These are phyloP conservation scores for Albatrellus ellisii DNA, from an alignment of 768 basidiomycete genomes.

Conservation along the genomic window DNA sequence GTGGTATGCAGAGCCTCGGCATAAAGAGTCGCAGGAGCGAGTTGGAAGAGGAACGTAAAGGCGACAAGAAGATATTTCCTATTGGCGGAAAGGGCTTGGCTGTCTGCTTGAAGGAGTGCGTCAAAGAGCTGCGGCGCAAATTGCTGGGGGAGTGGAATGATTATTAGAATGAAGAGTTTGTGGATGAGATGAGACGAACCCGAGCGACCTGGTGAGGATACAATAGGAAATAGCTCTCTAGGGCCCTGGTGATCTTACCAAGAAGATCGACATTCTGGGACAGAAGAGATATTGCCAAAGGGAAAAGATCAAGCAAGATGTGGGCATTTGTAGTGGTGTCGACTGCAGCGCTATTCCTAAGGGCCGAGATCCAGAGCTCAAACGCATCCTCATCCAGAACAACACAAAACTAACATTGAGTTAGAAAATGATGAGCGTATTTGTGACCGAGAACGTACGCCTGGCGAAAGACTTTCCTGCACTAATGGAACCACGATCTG, in stretches of 20 bases:
- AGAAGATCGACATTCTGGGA: slow-evolving; percentile 61
- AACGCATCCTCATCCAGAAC: slow-evolving; percentile 73
- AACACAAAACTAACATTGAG: slow-evolving; percentile 33
- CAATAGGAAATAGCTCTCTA: slow-evolving; percentile 73
- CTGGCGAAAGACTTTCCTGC: slow-evolving; percentile 46
- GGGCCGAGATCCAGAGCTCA: slow-evolving; percentile 57
- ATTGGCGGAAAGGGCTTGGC: slow-evolving; percentile 39
- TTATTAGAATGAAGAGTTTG: not conserved
- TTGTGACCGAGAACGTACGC: slow-evolving; percentile 20
- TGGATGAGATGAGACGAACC: slow-evolving; percentile 28
- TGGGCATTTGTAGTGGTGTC: slow-evolving; percentile 32
- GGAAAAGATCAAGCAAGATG: slow-evolving; percentile 52
- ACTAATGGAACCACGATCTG: slow-evolving; percentile 51
- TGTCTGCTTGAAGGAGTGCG: slow-evolving; percentile 39
- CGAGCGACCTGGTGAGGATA: slow-evolving; percentile 49
- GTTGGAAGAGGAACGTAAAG: slow-evolving; percentile 47
- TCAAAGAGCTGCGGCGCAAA: slow-evolving; percentile 43
- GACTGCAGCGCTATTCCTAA: slow-evolving; percentile 50
- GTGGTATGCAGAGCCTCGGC: slow-evolving; percentile 61
- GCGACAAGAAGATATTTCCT: slow-evolving; percentile 48
- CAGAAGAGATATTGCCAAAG: slow-evolving; percentile 45
- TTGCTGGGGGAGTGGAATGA: slow-evolving; percentile 25
- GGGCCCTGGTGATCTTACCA: slow-evolving; percentile 48
- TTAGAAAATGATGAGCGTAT: not conserved
- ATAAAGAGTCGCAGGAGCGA: slow-evolving; percentile 53